phyloP scores from a whole-genome alignment of 306 rosid genomes.

The Vachellia collinsii region DNA sequence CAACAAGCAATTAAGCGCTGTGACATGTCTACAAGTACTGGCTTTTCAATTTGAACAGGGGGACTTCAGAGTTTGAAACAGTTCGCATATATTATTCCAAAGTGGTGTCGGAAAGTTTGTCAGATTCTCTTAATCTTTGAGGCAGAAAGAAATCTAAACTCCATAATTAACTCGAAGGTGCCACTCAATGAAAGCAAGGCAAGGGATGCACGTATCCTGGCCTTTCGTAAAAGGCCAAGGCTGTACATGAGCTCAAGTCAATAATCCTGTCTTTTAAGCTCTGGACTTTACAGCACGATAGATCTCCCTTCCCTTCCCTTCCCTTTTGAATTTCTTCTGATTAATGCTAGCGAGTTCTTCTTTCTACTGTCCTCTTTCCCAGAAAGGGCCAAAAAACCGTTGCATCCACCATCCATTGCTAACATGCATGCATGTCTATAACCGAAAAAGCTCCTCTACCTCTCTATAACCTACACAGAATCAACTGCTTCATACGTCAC shows the following conservation, averaged over 20 bases:
- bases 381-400: too few relatives aligned
- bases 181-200: background rate
- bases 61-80: background rate
- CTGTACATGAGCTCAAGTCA: constrained; percentile 20
- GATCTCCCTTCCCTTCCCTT: constrained; percentile 12
- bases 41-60: too few relatives aligned
- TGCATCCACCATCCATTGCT: too few relatives aligned
- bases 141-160: background rate
- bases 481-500: too few relatives aligned
- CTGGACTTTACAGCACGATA: constrained; percentile 16
- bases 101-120: constrained; percentile 37
- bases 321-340: constrained; percentile 2
- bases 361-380: too few relatives aligned
- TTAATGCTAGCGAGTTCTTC: background rate
- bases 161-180: constrained; percentile 21
- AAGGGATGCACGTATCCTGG: constrained; percentile 29
- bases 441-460: too few relatives aligned
- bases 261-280: constrained; percentile 36
- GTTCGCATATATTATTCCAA: background rate
- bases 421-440: too few relatives aligned
- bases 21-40: too few relatives aligned
- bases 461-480: too few relatives aligned
- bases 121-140: constrained; percentile 35
- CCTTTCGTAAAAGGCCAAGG: constrained; percentile 33
- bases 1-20: too few relatives aligned